Evolutionary conservation across 257 asterid species (phyloP).

Genomic region (Mitragyna speciosa): DNA sequence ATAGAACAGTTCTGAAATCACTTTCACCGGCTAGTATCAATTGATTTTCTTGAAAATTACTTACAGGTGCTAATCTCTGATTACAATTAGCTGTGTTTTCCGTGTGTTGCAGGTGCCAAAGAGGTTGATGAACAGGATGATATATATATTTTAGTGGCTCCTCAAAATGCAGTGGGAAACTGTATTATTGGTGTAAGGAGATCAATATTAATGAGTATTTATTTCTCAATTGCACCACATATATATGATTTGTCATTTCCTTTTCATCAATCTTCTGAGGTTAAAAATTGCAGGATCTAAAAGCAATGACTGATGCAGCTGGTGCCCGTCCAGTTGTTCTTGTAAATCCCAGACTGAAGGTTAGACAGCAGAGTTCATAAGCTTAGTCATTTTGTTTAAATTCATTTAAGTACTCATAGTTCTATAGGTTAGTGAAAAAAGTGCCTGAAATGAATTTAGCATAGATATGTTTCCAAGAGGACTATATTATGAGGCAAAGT

Average conservation of each 20-base stretch:
- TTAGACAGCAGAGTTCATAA: slow-evolving; percentile 26
- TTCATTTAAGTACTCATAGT: neutral
- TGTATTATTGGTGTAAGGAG: slow-evolving; percentile 83
- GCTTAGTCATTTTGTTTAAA: slow-evolving; percentile 12
- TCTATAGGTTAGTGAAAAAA: neutral
- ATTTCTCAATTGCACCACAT: slow-evolving; percentile 10
- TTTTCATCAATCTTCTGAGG: slow-evolving; percentile 11
- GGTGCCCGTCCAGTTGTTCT: slow-evolving; percentile 81
- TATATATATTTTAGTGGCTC: slow-evolving; percentile 88
- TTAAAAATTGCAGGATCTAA: slow-evolving; percentile 63
- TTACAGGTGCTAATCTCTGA: neutral
- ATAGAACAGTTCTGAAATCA: too few species aligned
- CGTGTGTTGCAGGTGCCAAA: slow-evolving; percentile 56
- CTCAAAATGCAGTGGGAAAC: slow-evolving; percentile 96
- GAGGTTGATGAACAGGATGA: slow-evolving; percentile 92
- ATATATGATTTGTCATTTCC: slow-evolving; percentile 15
- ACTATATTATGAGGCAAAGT: neutral
- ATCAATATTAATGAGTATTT: slow-evolving; percentile 14
- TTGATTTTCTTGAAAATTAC: neutral
- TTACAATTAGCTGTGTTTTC: neutral
- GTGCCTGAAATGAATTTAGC: neutral
- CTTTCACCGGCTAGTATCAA: neutral
- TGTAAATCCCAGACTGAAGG: slow-evolving; percentile 80
- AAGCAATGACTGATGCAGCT: slow-evolving; percentile 96
- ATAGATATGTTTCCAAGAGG: neutral